phyloP scores from a whole-genome alignment of 345 rosid genomes.

The Jatropha curcas region DNA sequence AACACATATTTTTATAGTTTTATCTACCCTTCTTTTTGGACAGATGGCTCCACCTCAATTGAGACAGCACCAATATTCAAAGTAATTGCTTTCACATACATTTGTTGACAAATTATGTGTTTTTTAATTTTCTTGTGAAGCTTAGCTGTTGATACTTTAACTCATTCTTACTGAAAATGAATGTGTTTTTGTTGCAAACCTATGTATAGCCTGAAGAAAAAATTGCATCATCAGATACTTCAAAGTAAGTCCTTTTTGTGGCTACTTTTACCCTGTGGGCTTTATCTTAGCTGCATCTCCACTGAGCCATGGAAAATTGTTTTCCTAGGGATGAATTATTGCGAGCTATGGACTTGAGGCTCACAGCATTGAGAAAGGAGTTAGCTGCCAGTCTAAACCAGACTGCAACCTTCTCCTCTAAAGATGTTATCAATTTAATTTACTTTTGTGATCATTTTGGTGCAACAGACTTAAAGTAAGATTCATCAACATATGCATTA shows the following conservation, averaged over 20 bases:
- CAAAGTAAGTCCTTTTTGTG: conserved; percentile 42
- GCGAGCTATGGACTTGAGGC: conserved; percentile 61
- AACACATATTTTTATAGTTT: conserved; percentile 10
- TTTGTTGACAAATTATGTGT: conserved; percentile 2
- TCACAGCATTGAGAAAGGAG: conserved; percentile 50
- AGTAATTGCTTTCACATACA: conserved; percentile 26
- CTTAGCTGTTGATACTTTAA: neutral
- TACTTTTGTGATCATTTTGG: conserved; percentile 53
- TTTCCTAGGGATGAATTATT: conserved; percentile 55
- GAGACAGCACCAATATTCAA: conserved; percentile 13
- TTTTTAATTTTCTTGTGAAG: neutral
- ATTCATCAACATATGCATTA: conserved; percentile 2
- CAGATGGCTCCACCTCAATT: conserved; percentile 31
- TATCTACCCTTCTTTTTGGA: conserved; percentile 16
- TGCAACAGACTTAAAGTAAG: conserved; percentile 54
- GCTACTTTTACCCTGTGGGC: conserved; percentile 5
- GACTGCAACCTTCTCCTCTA: conserved; percentile 37
- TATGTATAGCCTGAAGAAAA: conserved; percentile 37
- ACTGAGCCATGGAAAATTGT: conserved; percentile 18
- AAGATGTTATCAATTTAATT: conserved; percentile 41
- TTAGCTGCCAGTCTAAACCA: conserved; percentile 44
- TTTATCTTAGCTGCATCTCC: conserved; percentile 14
- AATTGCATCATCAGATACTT: conserved; percentile 40
- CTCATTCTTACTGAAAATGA: conserved; percentile 6
- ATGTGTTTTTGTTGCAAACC: conserved; percentile 14